Percentiles rank a stretch among this genome's conserved stretches.
Evolutionary conservation across 805 yeast species (phyloP).

Genomic region (Sugiyamaella chiloensis): DNA sequence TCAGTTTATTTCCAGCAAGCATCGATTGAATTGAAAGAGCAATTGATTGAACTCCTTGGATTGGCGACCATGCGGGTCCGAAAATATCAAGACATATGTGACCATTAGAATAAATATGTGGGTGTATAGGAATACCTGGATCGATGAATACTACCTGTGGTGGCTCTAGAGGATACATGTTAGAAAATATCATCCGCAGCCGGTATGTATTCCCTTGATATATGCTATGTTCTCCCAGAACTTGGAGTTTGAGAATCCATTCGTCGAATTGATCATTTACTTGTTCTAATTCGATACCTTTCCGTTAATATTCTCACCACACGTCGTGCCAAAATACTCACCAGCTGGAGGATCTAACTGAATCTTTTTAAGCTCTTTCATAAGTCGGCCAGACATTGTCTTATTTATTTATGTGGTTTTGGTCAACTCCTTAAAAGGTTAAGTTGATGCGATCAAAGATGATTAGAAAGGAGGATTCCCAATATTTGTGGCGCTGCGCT

Average conservation of each 20-base stretch:
- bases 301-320: not conserved
- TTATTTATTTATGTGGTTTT: too few species aligned
- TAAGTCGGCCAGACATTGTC: too few species aligned
- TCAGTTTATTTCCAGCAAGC: conserved; percentile 47
- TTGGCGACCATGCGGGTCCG: conserved; percentile 68
- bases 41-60: conserved; percentile 40
- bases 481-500: too few species aligned
- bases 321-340: not conserved
- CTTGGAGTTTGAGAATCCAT: conserved; percentile 40
- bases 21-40: conserved; percentile 61
- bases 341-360: conserved; percentile 19
- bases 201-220: conserved; percentile 40
- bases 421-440: too few species aligned
- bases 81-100: conserved; percentile 69
- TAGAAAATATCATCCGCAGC: conserved; percentile 42
- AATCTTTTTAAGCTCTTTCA: conserved; percentile 19
- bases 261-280: conserved; percentile 33
- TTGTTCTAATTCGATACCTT: conserved; percentile 32
- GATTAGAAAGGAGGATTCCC: too few species aligned
- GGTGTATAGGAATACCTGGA: conserved; percentile 58
- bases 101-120: conserved; percentile 73
- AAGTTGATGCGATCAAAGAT: too few species aligned
- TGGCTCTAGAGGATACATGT: conserved; percentile 54
- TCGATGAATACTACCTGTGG: conserved; percentile 56
- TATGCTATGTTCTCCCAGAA: conserved; percentile 36